These are phyloP conservation scores for Teratosphaeria pseudoeucalypti DNA, from an alignment of 2,329 filamentous ascomycete genomes.

Conservation along the genomic window DNA sequence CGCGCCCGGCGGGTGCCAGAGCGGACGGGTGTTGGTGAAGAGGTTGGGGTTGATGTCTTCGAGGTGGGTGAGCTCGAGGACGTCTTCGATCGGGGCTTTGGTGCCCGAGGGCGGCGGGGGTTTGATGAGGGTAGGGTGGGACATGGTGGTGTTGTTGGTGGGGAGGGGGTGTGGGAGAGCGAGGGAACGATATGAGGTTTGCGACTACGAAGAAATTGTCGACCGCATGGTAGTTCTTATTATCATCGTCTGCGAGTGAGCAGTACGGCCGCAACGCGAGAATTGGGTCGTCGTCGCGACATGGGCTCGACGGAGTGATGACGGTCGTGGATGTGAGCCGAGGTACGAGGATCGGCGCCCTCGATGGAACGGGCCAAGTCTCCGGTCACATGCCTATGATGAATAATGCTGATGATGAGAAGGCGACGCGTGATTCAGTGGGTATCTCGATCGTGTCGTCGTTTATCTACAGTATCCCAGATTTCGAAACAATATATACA, in stretches of 20 bases:
- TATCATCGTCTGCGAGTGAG: not conserved
- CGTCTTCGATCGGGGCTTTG: slow-evolving; percentile 78
- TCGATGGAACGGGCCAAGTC: not conserved
- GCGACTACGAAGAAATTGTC: not conserved
- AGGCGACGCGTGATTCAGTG: not conserved
- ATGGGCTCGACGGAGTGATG: not conserved
- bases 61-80: slow-evolving; percentile 74
- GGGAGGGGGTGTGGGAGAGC: not conserved
- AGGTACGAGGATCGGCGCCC: not conserved
- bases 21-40: slow-evolving; percentile 84
- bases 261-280: not conserved
- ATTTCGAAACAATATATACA: not conserved
- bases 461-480: not conserved
- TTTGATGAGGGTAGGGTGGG: slow-evolving; percentile 48
- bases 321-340: not conserved
- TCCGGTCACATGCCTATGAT: too few relatives aligned
- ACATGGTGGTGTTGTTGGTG: slow-evolving; percentile 2
- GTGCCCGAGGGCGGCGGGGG: slow-evolving; percentile 62
- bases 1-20: slow-evolving; percentile 87
- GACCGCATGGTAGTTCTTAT: not conserved
- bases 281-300: not conserved
- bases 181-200: not conserved
- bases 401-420: not conserved
- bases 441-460: not conserved
- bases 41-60: slow-evolving; percentile 69